Evolutionary conservation across 2,329 filamentous ascomycete species (phyloP).

Genomic region (Clonostachys sp.): DNA sequence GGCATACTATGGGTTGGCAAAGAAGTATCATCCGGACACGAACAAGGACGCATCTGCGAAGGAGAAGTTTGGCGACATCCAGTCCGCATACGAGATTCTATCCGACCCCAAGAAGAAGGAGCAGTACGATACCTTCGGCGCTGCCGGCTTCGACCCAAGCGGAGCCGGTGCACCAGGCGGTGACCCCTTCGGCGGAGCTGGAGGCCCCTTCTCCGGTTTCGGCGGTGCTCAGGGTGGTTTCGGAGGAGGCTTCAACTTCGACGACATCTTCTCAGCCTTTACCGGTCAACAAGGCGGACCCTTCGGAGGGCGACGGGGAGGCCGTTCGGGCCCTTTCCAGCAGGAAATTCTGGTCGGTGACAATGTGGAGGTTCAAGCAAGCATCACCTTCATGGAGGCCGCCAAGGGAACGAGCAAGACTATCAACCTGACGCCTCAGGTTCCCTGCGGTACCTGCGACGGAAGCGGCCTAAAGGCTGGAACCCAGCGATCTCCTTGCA

Average conservation of each 20-base stretch:
- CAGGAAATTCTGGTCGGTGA: slow-evolving; percentile 86
- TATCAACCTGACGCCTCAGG: slow-evolving; percentile 79
- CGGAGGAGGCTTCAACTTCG: slow-evolving; percentile 85
- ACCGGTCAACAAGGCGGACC: slow-evolving; percentile 45
- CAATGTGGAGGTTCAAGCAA: slow-evolving; percentile 91
- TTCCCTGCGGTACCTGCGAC: slow-evolving; percentile 75
- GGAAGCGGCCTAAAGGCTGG: slow-evolving; percentile 84
- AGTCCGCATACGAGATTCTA: slow-evolving; percentile 88
- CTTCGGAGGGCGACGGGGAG: slow-evolving; percentile 47
- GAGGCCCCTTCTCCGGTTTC: slow-evolving; percentile 59
- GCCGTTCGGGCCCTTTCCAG: slow-evolving; percentile 62
- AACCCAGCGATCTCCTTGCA: slow-evolving; percentile 67
- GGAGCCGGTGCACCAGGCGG: slow-evolving; percentile 59
- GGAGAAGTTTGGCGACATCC: slow-evolving; percentile 89
- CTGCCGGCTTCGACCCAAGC: slow-evolving; percentile 79
- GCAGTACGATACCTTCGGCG: slow-evolving; percentile 85
- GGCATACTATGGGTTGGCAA: slow-evolving; percentile 94
- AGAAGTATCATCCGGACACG: slow-evolving; percentile 96
- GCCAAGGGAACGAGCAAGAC: slow-evolving; percentile 87
- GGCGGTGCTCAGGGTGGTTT: slow-evolving; percentile 59
- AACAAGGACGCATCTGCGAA: slow-evolving; percentile 95
- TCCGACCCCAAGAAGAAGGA: slow-evolving; percentile 92
- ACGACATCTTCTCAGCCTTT: slow-evolving; percentile 91
- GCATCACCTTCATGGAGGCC: slow-evolving; percentile 92
- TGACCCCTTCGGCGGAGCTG: slow-evolving; percentile 58